Conservation (phyloP, 208 protist species). For the Naegleria lovaniensis region DNA sequence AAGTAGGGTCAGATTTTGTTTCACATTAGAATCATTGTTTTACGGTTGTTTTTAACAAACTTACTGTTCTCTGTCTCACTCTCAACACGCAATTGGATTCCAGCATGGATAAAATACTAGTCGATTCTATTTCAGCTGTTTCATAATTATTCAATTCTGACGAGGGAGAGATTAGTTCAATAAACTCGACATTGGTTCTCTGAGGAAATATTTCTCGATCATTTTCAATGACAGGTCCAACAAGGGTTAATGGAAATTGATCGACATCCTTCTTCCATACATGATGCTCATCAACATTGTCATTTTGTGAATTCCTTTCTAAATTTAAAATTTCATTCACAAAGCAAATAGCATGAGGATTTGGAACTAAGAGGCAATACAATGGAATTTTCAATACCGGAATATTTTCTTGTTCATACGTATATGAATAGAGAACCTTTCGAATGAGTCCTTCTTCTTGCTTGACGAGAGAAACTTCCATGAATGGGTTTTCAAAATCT, state of each 20-base stretch:
- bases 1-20: no score
- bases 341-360: neutral
- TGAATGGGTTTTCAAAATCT: neutral
- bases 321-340: constrained; percentile 1
- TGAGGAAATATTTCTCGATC: neutral
- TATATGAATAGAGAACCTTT: neutral
- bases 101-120: no score
- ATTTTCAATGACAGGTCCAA: neutral
- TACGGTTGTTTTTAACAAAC: no score
- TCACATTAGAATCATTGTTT: no score
- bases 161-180: neutral
- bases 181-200: neutral
- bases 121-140: no score
- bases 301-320: no score
- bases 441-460: neutral
- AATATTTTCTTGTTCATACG: neutral
- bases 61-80: neutral
- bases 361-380: neutral
- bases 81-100: neutral
- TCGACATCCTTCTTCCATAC: neutral
- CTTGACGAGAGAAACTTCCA: neutral
- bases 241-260: neutral
- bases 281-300: no score
- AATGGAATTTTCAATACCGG: neutral
- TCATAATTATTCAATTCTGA: no score